Evolutionary conservation across 495 filamentous ascomycete genomes (phyloP).

Genomic region (Penicillium goetzii): DNA sequence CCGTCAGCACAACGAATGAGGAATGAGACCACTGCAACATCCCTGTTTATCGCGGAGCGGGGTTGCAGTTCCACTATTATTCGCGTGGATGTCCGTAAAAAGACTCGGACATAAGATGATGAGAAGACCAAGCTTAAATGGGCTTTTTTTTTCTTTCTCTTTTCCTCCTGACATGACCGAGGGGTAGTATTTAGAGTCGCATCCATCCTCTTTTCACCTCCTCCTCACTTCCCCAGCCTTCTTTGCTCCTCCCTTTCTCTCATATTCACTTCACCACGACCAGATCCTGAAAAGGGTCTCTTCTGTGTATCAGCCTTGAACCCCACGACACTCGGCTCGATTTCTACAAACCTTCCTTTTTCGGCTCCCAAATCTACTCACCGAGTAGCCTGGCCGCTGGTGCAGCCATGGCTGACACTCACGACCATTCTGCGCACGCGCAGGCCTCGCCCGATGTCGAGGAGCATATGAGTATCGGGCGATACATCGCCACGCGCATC

Average conservation of each 20-base stretch:
- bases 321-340: neutral
- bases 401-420: slow-evolving; percentile 15
- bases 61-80: neutral
- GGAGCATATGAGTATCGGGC: slow-evolving; percentile 56
- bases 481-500: slow-evolving; percentile 73
- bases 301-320: neutral
- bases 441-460: slow-evolving; percentile 33
- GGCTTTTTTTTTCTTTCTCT: neutral
- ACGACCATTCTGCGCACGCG: slow-evolving; percentile 6
- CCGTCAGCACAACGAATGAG: neutral
- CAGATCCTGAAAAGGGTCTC: neutral
- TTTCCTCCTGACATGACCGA: neutral
- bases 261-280: neutral
- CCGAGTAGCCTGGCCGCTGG: slow-evolving; percentile 1
- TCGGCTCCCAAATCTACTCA: slow-evolving; percentile 4
- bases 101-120: neutral
- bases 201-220: neutral
- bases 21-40: neutral
- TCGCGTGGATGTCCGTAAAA: neutral
- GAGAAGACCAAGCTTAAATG: neutral
- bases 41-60: slow-evolving; percentile 8
- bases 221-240: neutral
- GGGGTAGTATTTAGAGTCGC: slow-evolving; percentile 9
- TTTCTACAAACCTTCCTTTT: neutral
- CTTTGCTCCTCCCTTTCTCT: neutral